Base-by-base conservation (phyloP, 371 early-diverging fungal species). In the Mucor piriformis region DNA sequence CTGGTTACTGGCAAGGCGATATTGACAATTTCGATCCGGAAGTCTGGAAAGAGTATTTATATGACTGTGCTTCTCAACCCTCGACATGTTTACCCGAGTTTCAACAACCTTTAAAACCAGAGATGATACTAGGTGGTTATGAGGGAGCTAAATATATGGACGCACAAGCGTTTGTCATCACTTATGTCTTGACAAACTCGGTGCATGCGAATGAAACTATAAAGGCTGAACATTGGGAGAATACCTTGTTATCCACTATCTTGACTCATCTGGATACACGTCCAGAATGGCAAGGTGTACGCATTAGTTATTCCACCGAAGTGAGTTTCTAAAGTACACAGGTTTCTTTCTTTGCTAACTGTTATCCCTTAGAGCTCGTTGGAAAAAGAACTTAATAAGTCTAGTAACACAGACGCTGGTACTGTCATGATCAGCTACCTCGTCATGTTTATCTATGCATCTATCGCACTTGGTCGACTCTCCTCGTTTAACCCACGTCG, bases 401-500 rank as follows among this genome's bases (percentile, higher is more conserved):
- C 88, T 0, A 82, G 84, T 46, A 84, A 88, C 50, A 86, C 90
- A 0, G 88, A 91, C 61, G 73, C 82, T 6, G 62, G 64, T 7
- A 90, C 89, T 0, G 82, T 91, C 10, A 59, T 82, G 12, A 66
- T 90, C 43, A 83, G 84, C 32, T 91, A 91, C 51, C 29, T 89
- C 15, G 83, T 79, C 43, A 91, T 91, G 92, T 89, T 91, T 59
- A 51, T 88, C 21, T 91, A 91, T 67, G 89, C 87, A 2, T 87
- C 89, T 0, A 20, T 89, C 16, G 85, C 92, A 1, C 71, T 91
- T 15, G 89, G 89, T 16, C 73, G 80, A 11, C 66, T 80, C 21
- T 43, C 65, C 2, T 71, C 74, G 0, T 63, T 75, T 44, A 76
- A 79, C n/a, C 56, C 69, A 2, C 79, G 84, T 13, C 82, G 87